Evolutionary conservation across 257 asterid genomes (phyloP).

Genomic region (Plectranthus barbatus): DNA sequence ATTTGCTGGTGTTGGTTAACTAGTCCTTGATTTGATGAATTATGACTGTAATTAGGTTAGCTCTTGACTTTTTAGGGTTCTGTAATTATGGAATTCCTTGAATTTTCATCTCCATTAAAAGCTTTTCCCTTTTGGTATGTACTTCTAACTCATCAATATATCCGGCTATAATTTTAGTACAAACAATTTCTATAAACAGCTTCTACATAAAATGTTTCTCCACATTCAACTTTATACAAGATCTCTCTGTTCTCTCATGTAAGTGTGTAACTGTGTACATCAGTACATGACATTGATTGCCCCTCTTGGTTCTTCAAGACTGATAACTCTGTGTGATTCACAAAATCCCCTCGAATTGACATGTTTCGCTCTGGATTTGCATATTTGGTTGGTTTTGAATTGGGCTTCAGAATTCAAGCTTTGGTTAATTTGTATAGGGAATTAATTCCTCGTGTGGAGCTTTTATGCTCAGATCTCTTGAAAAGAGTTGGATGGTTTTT

Average conservation of each 20-base stretch:
- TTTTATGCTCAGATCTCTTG: neutral
- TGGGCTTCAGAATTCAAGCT: neutral
- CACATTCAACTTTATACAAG: neutral
- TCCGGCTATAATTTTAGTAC: neutral
- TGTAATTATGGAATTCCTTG: neutral
- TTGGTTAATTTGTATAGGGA: neutral
- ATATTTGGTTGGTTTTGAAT: too few relatives aligned
- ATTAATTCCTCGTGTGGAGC: neutral
- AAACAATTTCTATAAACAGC: neutral
- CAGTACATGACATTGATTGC: too few relatives aligned
- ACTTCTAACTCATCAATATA: neutral
- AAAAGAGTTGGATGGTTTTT: neutral
- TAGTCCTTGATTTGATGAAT: slow-evolving; percentile 1
- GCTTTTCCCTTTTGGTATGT: neutral
- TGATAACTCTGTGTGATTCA: too few relatives aligned
- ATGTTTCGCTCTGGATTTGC: too few relatives aligned
- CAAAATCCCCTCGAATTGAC: too few relatives aligned
- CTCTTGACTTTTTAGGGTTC: slow-evolving; percentile 6
- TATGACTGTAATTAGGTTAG: neutral
- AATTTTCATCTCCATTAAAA: neutral
- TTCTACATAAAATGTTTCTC: neutral
- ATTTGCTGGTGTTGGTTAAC: slow-evolving; percentile 13
- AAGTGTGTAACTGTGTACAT: too few relatives aligned
- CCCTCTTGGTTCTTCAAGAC: too few relatives aligned
- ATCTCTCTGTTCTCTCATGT: neutral